Conservation (phyloP, 192 early-diverging fungal genomes). For the Jimgerdemannia lactiflua region DNA sequence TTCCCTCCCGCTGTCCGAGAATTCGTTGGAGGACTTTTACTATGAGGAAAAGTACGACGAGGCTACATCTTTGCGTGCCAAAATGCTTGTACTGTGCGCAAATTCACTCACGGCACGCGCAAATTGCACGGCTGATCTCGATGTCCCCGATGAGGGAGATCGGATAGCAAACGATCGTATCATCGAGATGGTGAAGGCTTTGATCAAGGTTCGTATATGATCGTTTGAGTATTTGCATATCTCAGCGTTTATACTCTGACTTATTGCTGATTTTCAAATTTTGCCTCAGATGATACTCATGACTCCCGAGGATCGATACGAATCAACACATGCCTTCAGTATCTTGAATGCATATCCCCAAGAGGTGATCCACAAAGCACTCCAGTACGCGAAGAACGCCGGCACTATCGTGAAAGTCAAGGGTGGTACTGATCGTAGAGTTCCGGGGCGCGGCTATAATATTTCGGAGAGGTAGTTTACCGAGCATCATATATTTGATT, state of each 20-base stretch:
- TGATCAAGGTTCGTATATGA: conserved; percentile 11
- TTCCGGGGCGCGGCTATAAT: conserved; percentile 20
- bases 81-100: conserved; percentile 7
- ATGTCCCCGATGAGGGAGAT: background rate
- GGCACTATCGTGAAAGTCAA: conserved; percentile 25
- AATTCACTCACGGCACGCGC: conserved; percentile 10
- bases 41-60: conserved; percentile 20
- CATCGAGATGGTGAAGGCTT: conserved; percentile 15
- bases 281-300: conserved; percentile 21
- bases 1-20: background rate
- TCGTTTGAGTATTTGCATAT: too few relatives aligned
- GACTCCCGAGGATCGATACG: conserved; percentile 27
- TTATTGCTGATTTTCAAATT: background rate
- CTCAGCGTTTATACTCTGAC: background rate
- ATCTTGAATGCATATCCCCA: conserved; percentile 22
- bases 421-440: conserved; percentile 13
- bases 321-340: conserved; percentile 11
- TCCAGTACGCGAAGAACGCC: conserved; percentile 5
- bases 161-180: conserved; percentile 2
- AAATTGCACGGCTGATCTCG: conserved; percentile 2
- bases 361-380: conserved; percentile 3
- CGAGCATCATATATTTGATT: too few relatives aligned
- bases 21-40: conserved; percentile 2
- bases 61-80: conserved; percentile 6
- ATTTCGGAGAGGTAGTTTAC: conserved; percentile 19